A percentile compares a stretch with the other conserved stretches of the same genome.
phyloP scores from a whole-genome alignment of 2,329 filamentous ascomycete species.

The Trichoderma citrinoviride region DNA sequence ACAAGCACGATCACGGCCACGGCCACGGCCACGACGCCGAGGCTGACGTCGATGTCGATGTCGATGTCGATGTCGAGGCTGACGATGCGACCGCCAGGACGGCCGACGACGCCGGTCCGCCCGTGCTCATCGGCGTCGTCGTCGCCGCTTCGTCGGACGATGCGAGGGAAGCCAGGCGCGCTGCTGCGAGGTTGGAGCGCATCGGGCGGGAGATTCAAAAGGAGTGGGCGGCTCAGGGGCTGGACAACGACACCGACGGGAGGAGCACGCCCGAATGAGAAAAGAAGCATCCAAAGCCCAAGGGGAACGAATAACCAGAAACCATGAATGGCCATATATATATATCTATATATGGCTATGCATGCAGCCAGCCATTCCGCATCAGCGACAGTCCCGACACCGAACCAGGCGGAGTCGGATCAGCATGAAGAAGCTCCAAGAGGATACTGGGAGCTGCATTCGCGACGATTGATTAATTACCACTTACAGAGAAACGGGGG shows the following conservation, averaged over 20 bases:
- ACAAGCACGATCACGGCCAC: slow-evolving; percentile 23
- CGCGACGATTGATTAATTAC: neutral
- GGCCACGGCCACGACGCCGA: neutral
- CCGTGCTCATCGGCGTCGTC: slow-evolving; percentile 55
- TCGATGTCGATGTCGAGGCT: neutral
- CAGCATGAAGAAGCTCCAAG: neutral
- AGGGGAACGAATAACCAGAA: neutral
- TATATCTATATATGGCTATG: neutral
- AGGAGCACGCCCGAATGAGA: slow-evolving; percentile 28
- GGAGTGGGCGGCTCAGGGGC: slow-evolving; percentile 44
- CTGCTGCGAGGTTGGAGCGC: slow-evolving; percentile 52
- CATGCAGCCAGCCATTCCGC: neutral
- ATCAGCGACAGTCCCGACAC: slow-evolving; percentile 1
- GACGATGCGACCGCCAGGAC: slow-evolving; percentile 20
- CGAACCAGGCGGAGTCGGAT: slow-evolving; percentile 18
- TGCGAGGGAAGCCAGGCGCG: slow-evolving; percentile 50
- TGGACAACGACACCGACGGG: slow-evolving; percentile 29
- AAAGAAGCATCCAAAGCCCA: neutral
- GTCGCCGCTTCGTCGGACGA: slow-evolving; percentile 50
- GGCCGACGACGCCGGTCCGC: slow-evolving; percentile 42
- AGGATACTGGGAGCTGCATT: neutral
- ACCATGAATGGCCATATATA: neutral
- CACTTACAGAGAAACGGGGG: neutral
- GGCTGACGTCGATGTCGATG: neutral
- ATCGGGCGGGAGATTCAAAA: slow-evolving; percentile 55